Base-by-base conservation (phyloP, 371 early-diverging fungal species). In the Lichtheimia ramosa region DNA sequence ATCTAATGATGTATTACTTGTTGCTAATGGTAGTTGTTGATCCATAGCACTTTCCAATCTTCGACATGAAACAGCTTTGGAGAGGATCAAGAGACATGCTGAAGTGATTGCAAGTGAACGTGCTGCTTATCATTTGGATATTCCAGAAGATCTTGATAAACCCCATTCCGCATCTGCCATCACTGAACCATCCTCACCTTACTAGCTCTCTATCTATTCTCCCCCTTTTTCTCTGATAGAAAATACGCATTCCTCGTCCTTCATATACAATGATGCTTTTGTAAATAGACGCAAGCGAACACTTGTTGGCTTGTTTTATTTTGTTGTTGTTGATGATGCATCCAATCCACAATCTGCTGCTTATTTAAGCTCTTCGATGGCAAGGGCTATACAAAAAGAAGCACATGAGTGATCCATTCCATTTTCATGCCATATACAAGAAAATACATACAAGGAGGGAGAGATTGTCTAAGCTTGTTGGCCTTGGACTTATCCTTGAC, bases 401-500 rank as follows among this genome's bases (percentile, higher is more conserved):
- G 8, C 18, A 18, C 12, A 10, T 21, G 2, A 7, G 24, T 48
- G 28, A 23, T 8, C 15, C 16, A 21, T 21, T 27, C 43, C 23
- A 14, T 21, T 5, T 46, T 3, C 46, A 23, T 34, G 18, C 2
- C 18, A 27, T 8, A 34, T 16, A 40, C 23, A 7, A n/a, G 34
- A 0, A 28, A 12, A 18, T 14, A 14, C 54, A 13, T 54, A 88
- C 91, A 88, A 66, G 94, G 91, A 66, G 94, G 94, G 49, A 94
- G 90, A 55, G 92, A 90, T 79, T 93, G 92, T 80, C 89, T 92
- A 64, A 98, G 88, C 91, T 98, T 97, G 76, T 86, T 86, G 71
- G 98, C 99, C 92, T 97, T 98, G 77, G 89, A 90, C 72, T 90
- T 85, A 78, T 98, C 99, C 63, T 95, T 87, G 67, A 97, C 93